Evolutionary conservation across 257 asterid genomes (phyloP), one percentile per base, ranked within the genome.

Genomic region (Avicennia marina): DNA sequence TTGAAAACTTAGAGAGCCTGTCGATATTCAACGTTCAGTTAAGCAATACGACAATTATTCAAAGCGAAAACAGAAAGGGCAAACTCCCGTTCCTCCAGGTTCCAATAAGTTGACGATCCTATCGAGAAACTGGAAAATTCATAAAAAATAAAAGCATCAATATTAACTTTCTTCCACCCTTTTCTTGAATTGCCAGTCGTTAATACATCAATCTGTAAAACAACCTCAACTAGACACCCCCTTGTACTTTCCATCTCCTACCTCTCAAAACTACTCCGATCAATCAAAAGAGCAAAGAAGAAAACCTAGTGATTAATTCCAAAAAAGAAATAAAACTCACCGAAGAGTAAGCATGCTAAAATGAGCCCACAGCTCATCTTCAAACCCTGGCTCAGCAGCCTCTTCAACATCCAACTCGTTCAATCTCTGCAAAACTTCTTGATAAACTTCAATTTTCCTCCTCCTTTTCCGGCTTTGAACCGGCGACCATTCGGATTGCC

Each of bases 361-460:
- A 65, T 90, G 98, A 62, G 78, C 75, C 98, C 96, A 90, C 63
- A 90, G 73, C 33, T 87, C 94, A 67, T 87, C 96, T 67, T 78
- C 93, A 72, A 87, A 87, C 21, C 80, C 94, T 19, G 84, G 81
- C 52, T 71, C 85, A 27, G 65, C 45, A 33, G 62, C 72, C 62
- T 87, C 96, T 51, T 77, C 81, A 58, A 68, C 54, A 34, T 74
- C 70, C 66, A 81, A 74, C 60, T 84, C 94, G 59, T 56, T 74
- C 39, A 90, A 70, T 64, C 86, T 63, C 12, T 62, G 47, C 69
- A 90, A 56, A 2, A 90, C 94, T 12, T 87, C 93, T 11, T 77
- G 65, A 70, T 66, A 90, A 2, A 90, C 95, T 62, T 84, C 95
- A 45, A 72, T 74, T 81, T 82, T 87, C 56, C 77, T 83, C 67